Evolutionary conservation across 2,329 filamentous ascomycete species (phyloP).

Genomic region (Metarhizium robertsii): DNA sequence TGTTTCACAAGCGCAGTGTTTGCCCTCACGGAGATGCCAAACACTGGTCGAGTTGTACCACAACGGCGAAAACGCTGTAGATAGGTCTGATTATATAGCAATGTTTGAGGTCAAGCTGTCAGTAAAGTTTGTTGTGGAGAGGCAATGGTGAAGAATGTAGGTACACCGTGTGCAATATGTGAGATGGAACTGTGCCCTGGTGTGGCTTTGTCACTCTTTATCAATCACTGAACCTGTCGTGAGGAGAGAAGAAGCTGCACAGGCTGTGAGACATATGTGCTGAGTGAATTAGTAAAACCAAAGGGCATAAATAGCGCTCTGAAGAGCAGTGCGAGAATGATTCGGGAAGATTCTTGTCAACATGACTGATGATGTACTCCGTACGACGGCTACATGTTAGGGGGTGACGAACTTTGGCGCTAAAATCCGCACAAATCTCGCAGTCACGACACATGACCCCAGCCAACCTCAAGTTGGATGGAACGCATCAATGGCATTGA

Average conservation of each 20-base stretch:
- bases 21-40: slow-evolving; percentile 2
- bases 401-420: slow-evolving; percentile 8
- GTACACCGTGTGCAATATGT: background rate
- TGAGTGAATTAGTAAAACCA: background rate
- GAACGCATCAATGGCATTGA: no score
- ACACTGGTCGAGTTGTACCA: background rate
- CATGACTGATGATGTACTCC: background rate
- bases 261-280: background rate
- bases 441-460: background rate
- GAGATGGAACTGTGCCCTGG: background rate
- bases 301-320: background rate
- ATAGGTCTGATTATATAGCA: background rate
- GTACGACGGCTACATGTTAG: background rate
- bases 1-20: slow-evolving; percentile 5
- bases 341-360: background rate
- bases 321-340: background rate
- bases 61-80: background rate
- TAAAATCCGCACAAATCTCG: slow-evolving; percentile 28
- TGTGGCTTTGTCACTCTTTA: background rate
- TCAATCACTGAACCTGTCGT: background rate
- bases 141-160: background rate
- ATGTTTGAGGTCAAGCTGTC: slow-evolving; percentile 1
- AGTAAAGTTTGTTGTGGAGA: background rate
- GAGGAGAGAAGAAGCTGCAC: background rate
- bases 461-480: background rate